Evolutionary conservation across 2,329 filamentous ascomycete genomes (phyloP).

Genomic region (Xylaria sp.): DNA sequence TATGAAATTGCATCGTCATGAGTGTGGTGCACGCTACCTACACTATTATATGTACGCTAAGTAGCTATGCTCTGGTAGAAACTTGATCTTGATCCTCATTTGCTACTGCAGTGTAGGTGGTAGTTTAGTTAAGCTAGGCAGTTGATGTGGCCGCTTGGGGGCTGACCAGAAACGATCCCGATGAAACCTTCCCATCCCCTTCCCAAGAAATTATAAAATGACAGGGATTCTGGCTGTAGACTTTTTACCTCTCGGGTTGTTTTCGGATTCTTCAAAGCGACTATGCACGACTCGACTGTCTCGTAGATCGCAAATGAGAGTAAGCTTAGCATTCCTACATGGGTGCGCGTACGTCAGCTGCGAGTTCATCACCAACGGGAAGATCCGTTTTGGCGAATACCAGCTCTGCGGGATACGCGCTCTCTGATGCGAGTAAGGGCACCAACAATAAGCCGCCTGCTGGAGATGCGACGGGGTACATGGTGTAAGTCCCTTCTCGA

Average conservation of each 20-base stretch:
- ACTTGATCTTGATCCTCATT: slow-evolving; percentile 11
- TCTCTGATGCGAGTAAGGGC: not conserved
- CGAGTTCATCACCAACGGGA: slow-evolving; percentile 30
- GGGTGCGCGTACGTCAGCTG: slow-evolving; percentile 26
- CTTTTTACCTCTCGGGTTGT: slow-evolving; percentile 1
- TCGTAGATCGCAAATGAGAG: slow-evolving; percentile 31
- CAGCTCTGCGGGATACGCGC: slow-evolving; percentile 8
- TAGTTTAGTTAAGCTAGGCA: not conserved
- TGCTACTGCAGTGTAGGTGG: not conserved
- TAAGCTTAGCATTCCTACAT: slow-evolving; percentile 28
- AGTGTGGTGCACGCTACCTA: slow-evolving; percentile 9
- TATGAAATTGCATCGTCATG: slow-evolving; percentile 22
- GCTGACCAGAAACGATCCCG: slow-evolving; percentile 34
- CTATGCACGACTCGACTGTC: slow-evolving; percentile 33
- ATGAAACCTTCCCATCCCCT: slow-evolving; percentile 24
- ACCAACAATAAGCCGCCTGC: not conserved
- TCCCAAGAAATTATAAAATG: slow-evolving; percentile 8
- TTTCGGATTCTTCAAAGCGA: slow-evolving; percentile 18
- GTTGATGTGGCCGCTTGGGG: slow-evolving; percentile 15
- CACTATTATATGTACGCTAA: not conserved
- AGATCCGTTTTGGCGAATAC: slow-evolving; percentile 33
- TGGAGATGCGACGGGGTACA: slow-evolving; percentile 4
- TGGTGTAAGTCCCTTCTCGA: not conserved
- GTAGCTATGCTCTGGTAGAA: not conserved
- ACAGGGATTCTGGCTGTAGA: slow-evolving; percentile 12